These are phyloP conservation scores for Candida gorgasii DNA, from an alignment of 805 yeast genomes.

Conservation along the genomic window DNA sequence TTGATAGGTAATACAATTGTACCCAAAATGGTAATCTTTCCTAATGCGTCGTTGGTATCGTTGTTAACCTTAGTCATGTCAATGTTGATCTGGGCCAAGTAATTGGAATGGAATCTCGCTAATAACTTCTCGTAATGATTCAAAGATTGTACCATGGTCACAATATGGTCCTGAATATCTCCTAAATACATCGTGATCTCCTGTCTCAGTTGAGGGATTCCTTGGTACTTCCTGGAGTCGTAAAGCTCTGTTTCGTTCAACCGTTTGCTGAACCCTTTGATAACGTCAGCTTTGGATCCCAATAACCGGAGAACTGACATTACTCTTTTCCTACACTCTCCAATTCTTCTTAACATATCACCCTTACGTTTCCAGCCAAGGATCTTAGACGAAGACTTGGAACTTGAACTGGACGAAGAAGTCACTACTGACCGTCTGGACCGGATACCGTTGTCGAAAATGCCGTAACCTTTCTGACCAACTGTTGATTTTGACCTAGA, in stretches of 20 bases:
- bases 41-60: constrained; percentile 94
- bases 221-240: constrained; percentile 21
- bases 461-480: constrained; percentile 22
- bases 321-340: constrained; percentile 91
- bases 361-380: constrained; percentile 85
- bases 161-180: constrained; percentile 96
- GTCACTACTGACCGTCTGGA: constrained; percentile 11
- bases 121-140: constrained; percentile 93
- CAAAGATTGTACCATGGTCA: constrained; percentile 94
- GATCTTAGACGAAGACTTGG: constrained; percentile 44
- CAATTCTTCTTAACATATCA: constrained; percentile 91
- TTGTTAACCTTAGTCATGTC: constrained; percentile 97
- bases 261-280: constrained; percentile 89
- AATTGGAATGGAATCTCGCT: constrained; percentile 94
- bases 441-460: constrained; percentile 5
- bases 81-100: constrained; percentile 93
- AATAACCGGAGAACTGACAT: constrained; percentile 84
- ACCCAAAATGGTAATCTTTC: constrained; percentile 90
- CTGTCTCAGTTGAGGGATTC: constrained; percentile 39
- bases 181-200: constrained; percentile 95
- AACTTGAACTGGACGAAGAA: constrained; percentile 2
- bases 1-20: constrained; percentile 94
- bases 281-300: constrained; percentile 96
- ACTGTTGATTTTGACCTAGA: constrained; percentile 41
- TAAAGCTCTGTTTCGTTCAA: constrained; percentile 55